Base-by-base conservation (phyloP, 106 monocot genomes). In the Acanthochlamys bracteata region DNA sequence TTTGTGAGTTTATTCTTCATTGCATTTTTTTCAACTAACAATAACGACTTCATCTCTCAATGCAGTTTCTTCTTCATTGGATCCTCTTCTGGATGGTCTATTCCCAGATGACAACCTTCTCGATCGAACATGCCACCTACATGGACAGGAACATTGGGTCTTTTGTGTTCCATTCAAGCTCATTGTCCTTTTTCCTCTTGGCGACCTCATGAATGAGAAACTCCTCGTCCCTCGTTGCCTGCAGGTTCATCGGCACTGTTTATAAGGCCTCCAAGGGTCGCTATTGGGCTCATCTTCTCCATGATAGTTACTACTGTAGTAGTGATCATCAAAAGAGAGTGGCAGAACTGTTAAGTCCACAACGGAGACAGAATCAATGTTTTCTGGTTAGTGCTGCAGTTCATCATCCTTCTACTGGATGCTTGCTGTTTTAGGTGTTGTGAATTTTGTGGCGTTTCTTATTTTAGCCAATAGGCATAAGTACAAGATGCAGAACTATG, bases 61-160 rank as follows among this genome's bases (percentile, higher is more conserved):
- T n/a, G n/a, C n/a, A n/a, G n/a, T n/a, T n/a, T n/a, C n/a, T n/a
- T n/a, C n/a, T n/a, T n/a, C n/a, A n/a, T n/a, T 80, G 84, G 60
- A 95, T 95, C 66, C 81, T 90, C 39, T 95, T 95, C 84, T 95
- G 94, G 94, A 94, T 89, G 15, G 68, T 89, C 12, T 94, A 94
- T 70, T 86, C 93, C 15, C 93, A 94, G 49, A 94, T 95, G 86
- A 90, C 84, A 16, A 95, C 94, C 41, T 86, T 95, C 82, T 86
- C 90, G 3, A 79, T 95, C 0, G 89, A 90, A 43, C 94, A 95
- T 26, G 94, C 86, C 51, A 84, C 86, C 0, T 78, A 82, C 79
- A 86, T 95, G 94, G 65, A 95, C 74, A 86, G 84, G 56, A 66
- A 61, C 63, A 42, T 95, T 22, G 59, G 65, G 23, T 68, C 79